Percentiles rank a stretch among this genome's conserved stretches.
Conservation (phyloP, 169 alveolate species). For the Fabrea salina region DNA sequence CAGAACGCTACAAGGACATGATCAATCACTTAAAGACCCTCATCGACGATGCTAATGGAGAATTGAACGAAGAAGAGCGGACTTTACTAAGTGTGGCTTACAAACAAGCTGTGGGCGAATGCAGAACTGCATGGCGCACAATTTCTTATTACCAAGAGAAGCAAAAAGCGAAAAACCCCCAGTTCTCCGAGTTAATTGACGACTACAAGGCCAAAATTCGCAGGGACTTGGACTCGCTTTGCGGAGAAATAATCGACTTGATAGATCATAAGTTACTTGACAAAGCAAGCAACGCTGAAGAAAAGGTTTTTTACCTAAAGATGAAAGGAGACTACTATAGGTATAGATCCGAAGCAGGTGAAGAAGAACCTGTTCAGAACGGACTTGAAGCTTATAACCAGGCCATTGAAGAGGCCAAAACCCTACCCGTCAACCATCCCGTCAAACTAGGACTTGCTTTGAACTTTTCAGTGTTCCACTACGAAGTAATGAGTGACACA, state of each 20-base stretch:
- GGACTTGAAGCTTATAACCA: conserved; percentile 96
- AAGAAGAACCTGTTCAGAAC: conserved; percentile 92
- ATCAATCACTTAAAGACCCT: conserved; percentile 76
- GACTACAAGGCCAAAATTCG: conserved; percentile 93
- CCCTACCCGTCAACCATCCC: conserved; percentile 96
- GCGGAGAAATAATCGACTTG: conserved; percentile 89
- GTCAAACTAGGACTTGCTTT: conserved; percentile 97
- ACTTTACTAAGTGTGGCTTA: conserved; percentile 97
- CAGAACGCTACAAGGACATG: conserved; percentile 99
- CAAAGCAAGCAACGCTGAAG: conserved; percentile 80
- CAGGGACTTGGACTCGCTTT: conserved; percentile 90
- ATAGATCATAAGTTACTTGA: conserved; percentile 90
- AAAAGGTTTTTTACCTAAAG: conserved; percentile 71
- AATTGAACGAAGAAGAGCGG: conserved; percentile 92
- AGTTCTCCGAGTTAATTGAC: conserved; percentile 83
- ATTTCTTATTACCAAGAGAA: conserved; percentile 95
- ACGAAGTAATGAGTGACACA: conserved; percentile 96
- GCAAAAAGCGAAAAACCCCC: conserved; percentile 93
- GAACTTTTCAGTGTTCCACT: conserved; percentile 98
- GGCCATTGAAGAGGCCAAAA: conserved; percentile 94
- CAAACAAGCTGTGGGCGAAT: conserved; percentile 98
- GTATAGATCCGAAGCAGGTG: conserved; percentile 88
- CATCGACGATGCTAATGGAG: conserved; percentile 71
- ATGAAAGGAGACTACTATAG: conserved; percentile 84
- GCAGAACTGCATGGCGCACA: conserved; percentile 98